phyloP scores from a whole-genome alignment of 495 filamentous ascomycete genomes.

The Filosporella fistucella region DNA sequence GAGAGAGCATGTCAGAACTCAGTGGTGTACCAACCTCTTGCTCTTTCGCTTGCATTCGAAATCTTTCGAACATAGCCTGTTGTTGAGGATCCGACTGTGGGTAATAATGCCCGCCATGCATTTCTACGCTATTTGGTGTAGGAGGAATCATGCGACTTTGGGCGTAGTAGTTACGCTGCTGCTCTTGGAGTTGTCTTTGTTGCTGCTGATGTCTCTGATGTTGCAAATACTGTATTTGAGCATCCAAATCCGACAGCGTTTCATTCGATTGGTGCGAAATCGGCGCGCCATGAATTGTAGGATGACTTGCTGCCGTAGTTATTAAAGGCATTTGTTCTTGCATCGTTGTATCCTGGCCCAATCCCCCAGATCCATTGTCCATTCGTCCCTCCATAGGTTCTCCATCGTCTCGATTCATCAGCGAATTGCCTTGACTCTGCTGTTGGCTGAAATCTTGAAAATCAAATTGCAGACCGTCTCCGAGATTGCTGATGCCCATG shows the following conservation, averaged over 20 bases:
- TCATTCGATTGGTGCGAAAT: slow-evolving; percentile 34
- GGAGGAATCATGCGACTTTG: slow-evolving; percentile 74
- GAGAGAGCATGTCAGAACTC: background rate
- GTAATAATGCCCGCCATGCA: slow-evolving; percentile 70
- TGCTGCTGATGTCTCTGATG: slow-evolving; percentile 49
- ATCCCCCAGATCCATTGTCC: slow-evolving; percentile 33
- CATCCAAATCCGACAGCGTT: slow-evolving; percentile 46
- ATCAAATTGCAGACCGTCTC: slow-evolving; percentile 43
- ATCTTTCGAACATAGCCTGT: slow-evolving; percentile 65
- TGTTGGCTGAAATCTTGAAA: slow-evolving; percentile 35
- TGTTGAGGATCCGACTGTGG: slow-evolving; percentile 53
- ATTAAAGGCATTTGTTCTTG: slow-evolving; percentile 44
- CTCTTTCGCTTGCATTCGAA: slow-evolving; percentile 65
- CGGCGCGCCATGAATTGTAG: slow-evolving; percentile 30
- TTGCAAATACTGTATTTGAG: slow-evolving; percentile 59
- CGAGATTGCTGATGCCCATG: slow-evolving; percentile 42
- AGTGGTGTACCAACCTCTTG: slow-evolving; percentile 61
- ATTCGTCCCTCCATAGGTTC: slow-evolving; percentile 41
- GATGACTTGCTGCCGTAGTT: slow-evolving; percentile 35
- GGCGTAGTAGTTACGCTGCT: slow-evolving; percentile 46
- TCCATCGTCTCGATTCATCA: slow-evolving; percentile 30
- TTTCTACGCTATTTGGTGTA: slow-evolving; percentile 88
- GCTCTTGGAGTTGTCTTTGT: slow-evolving; percentile 44
- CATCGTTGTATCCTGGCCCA: slow-evolving; percentile 34
- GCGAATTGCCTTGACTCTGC: slow-evolving; percentile 9